Percentiles rank a stretch among this genome's conserved stretches.
These are phyloP conservation scores for Eimeria tenella DNA, from an alignment of 169 alveolate species.

Conservation along the genomic window DNA sequence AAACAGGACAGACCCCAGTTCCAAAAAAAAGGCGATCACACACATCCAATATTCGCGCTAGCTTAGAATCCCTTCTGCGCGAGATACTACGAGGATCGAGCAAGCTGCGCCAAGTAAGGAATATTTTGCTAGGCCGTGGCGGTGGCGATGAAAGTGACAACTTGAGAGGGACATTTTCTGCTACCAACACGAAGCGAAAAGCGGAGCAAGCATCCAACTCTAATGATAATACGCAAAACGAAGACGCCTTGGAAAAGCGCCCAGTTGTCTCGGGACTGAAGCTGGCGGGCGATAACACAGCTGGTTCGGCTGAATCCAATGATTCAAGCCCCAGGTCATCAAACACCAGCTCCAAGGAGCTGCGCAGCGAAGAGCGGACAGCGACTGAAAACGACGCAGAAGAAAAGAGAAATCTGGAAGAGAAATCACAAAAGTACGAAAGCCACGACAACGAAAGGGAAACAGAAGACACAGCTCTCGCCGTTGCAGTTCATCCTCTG, in stretches of 20 bases:
- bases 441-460: not conserved
- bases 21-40: too few species aligned
- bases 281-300: too few species aligned
- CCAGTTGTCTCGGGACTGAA: not conserved
- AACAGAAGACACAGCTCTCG: not conserved
- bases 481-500: not conserved
- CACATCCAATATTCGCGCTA: not conserved
- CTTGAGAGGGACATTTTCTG: too few species aligned
- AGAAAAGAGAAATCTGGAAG: not conserved
- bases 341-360: not conserved
- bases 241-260: not conserved
- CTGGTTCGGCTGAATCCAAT: too few species aligned
- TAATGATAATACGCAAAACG: not conserved
- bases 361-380: not conserved
- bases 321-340: not conserved
- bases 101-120: slow-evolving; percentile 10
- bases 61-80: slow-evolving; percentile 20
- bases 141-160: not conserved
- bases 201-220: not conserved
- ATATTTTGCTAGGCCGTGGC: not conserved
- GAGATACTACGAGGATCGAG: not conserved
- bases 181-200: not conserved
- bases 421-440: not conserved
- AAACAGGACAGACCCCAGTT: too few species aligned
- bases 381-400: not conserved